Conservation (phyloP, 1,139 yeast species). For the Hanseniaspora gamundiae region DNA sequence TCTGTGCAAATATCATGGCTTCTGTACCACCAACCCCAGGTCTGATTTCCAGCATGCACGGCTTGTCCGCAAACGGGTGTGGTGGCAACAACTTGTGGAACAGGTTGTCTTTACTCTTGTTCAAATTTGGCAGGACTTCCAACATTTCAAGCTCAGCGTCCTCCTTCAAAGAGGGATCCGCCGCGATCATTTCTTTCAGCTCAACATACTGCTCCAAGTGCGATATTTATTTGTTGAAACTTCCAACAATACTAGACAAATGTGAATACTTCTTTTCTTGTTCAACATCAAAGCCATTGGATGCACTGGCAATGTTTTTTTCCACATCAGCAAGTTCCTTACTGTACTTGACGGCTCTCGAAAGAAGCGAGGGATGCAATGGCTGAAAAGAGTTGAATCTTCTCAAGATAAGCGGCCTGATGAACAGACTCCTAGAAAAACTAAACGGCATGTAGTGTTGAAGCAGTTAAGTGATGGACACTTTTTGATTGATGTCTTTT, state of each 20-base stretch:
- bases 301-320: slow-evolving; percentile 27
- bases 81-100: slow-evolving; percentile 59
- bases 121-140: slow-evolving; percentile 21
- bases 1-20: slow-evolving; percentile 76
- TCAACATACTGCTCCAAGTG: slow-evolving; percentile 27
- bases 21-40: slow-evolving; percentile 98
- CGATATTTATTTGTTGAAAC: slow-evolving; percentile 35
- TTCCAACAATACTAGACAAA: slow-evolving; percentile 41
- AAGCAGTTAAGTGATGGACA: too few species aligned
- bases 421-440: too few species aligned
- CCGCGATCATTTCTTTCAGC: slow-evolving; percentile 25
- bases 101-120: slow-evolving; percentile 32
- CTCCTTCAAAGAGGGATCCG: slow-evolving; percentile 25
- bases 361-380: slow-evolving; percentile 49
- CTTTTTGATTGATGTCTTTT: too few species aligned
- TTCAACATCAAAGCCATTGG: slow-evolving; percentile 40
- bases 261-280: slow-evolving; percentile 46
- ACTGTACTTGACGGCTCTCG: slow-evolving; percentile 45
- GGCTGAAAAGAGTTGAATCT: slow-evolving; percentile 19
- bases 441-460: too few species aligned
- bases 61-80: slow-evolving; percentile 61
- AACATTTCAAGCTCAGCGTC: slow-evolving; percentile 29
- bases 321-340: slow-evolving; percentile 41
- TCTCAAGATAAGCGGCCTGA: background rate
- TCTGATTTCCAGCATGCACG: slow-evolving; percentile 72